Conservation (phyloP, 805 yeast genomes). For the Lachancea fermentati region DNA sequence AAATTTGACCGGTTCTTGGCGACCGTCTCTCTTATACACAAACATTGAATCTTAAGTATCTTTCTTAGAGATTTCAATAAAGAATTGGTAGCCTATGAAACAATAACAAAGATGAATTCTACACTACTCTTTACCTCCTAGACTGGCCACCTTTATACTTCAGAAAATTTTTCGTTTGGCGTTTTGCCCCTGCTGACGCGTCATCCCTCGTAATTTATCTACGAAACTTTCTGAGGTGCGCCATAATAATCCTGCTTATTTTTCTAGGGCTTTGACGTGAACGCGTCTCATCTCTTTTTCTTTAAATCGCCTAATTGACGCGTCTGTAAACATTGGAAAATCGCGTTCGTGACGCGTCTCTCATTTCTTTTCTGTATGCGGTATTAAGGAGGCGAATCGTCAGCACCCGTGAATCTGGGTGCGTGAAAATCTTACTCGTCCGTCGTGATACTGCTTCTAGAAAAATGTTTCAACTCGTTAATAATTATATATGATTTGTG, state of each 20-base stretch:
- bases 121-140: too few relatives aligned
- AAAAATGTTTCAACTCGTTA: too few relatives aligned
- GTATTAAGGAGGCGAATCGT: not conserved
- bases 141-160: not conserved
- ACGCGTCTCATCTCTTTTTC: not conserved
- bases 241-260: not conserved
- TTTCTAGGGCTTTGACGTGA: not conserved
- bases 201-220: not conserved
- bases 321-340: not conserved
- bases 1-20: constrained; percentile 88
- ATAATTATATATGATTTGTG: too few relatives aligned
- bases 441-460: too few relatives aligned
- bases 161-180: not conserved
- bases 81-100: not conserved
- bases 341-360: not conserved
- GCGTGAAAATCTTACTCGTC: too few relatives aligned
- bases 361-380: not conserved
- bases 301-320: not conserved
- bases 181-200: not conserved
- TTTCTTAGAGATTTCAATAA: not conserved
- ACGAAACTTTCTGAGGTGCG: not conserved
- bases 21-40: constrained; percentile 90
- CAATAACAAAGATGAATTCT: not conserved
- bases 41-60: constrained; percentile 44
- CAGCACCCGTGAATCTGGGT: not conserved